phyloP scores from a whole-genome alignment of 805 yeast genomes.

The Cyberlindnera bimundalis region DNA sequence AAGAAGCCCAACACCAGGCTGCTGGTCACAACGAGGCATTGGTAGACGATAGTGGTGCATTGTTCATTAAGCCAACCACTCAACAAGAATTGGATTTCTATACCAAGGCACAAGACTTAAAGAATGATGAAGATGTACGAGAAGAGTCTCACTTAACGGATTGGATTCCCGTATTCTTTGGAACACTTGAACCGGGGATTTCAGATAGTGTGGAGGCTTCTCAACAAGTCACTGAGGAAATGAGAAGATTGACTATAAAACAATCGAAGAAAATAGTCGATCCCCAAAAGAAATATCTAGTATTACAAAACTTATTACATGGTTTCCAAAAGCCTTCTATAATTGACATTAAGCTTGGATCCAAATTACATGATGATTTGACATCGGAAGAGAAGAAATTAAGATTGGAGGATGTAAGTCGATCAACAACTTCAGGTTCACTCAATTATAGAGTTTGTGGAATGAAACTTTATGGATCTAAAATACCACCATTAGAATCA shows the following conservation, averaged over 20 bases:
- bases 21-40: conserved; percentile 91
- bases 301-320: conserved; percentile 64
- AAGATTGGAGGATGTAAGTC: conserved; percentile 62
- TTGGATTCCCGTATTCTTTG: conserved; percentile 66
- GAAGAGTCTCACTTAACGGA: conserved; percentile 38
- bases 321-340: conserved; percentile 68
- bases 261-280: conserved; percentile 14
- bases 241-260: conserved; percentile 9
- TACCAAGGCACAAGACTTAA: conserved; percentile 29
- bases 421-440: conserved; percentile 75
- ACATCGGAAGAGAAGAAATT: conserved; percentile 56
- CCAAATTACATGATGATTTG: conserved; percentile 58
- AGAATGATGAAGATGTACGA: conserved; percentile 22
- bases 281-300: conserved; percentile 54
- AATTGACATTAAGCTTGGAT: conserved; percentile 82
- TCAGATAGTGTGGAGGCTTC: conserved; percentile 27
- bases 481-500: conserved; percentile 13
- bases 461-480: conserved; percentile 52
- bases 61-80: conserved; percentile 69
- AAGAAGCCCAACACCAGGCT: conserved; percentile 54
- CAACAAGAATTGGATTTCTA: conserved; percentile 78
- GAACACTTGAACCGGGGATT: conserved; percentile 50
- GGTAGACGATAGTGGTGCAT: conserved; percentile 55
- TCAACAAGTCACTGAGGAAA: conserved; percentile 24
- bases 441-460: conserved; percentile 83